Conservation (phyloP, 2,329 filamentous ascomycete genomes). For the Ophiostoma tasmaniense region DNA sequence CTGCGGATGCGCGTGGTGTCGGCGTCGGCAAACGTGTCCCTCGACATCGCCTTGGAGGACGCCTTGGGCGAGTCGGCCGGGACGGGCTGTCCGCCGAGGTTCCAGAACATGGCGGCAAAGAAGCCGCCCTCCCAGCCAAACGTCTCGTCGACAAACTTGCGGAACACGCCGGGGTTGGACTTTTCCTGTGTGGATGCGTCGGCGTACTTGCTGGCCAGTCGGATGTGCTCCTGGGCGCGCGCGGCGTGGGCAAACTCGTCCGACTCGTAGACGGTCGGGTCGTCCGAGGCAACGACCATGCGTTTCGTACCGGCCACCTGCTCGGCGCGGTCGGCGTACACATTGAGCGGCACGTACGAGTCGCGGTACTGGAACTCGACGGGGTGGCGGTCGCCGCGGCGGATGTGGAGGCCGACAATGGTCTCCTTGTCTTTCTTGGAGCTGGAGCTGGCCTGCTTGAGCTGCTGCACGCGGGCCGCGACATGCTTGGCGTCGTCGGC, state of each 20-base stretch:
- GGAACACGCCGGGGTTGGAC: slow-evolving; percentile 35
- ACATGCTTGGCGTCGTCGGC: slow-evolving; percentile 60
- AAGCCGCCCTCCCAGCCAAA: slow-evolving; percentile 87
- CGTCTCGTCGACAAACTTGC: slow-evolving; percentile 63
- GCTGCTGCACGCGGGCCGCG: slow-evolving; percentile 19
- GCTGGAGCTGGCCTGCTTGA: too few relatives aligned
- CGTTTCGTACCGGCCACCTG: slow-evolving; percentile 37
- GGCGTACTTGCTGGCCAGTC: slow-evolving; percentile 54
- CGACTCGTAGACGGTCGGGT: slow-evolving; percentile 63
- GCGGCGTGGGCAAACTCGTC: slow-evolving; percentile 49
- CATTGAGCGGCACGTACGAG: slow-evolving; percentile 67
- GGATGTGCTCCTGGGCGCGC: slow-evolving; percentile 67
- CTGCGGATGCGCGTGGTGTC: slow-evolving; percentile 60
- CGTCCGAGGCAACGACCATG: slow-evolving; percentile 66
- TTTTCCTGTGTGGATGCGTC: background rate
- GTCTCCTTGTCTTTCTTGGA: slow-evolving; percentile 28
- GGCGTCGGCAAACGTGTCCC: slow-evolving; percentile 20
- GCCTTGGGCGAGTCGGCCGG: too few relatives aligned
- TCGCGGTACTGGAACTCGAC: slow-evolving; percentile 67
- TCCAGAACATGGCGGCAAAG: slow-evolving; percentile 74
- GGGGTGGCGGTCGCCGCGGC: slow-evolving; percentile 71
- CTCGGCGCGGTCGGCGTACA: slow-evolving; percentile 55
- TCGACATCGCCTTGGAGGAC: too few relatives aligned
- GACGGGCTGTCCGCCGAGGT: slow-evolving; percentile 38
- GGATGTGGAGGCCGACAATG: slow-evolving; percentile 66